Conservation (phyloP, 2,329 filamentous ascomycete species). For the Aureobasidium zeae region DNA sequence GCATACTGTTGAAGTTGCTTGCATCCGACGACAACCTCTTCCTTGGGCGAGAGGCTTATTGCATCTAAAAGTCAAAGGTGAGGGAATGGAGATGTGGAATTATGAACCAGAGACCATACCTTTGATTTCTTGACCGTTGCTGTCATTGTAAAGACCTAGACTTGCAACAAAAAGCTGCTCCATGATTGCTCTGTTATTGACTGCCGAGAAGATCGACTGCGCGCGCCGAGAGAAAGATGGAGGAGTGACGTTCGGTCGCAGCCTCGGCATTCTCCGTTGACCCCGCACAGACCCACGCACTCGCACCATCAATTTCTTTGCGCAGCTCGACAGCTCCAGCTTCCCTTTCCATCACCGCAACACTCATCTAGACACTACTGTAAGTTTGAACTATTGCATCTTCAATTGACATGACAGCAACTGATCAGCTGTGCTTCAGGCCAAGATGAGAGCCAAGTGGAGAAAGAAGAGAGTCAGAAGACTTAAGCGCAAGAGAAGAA, state of each 20-base stretch:
- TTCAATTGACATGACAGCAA: slow-evolving; percentile 17
- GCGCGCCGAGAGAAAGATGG: no score
- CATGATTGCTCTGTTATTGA: no score
- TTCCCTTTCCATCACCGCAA: slow-evolving; percentile 29
- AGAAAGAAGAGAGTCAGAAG: slow-evolving; percentile 99
- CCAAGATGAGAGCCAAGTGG: slow-evolving; percentile 90
- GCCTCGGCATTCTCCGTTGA: neutral
- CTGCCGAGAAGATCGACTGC: no score
- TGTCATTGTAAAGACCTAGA: neutral
- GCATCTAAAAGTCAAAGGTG: neutral
- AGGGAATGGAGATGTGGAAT: neutral
- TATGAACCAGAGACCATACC: neutral
- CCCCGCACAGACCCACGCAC: slow-evolving; percentile 19
- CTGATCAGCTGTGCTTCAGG: slow-evolving; percentile 20
- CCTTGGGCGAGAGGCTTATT: slow-evolving; percentile 11
- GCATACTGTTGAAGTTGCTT: slow-evolving; percentile 19
- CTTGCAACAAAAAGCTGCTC: neutral
- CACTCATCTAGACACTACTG: slow-evolving; percentile 37
- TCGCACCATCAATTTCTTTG: neutral
- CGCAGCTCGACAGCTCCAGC: slow-evolving; percentile 17
- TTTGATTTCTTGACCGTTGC: neutral
- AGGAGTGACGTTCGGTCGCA: no score
- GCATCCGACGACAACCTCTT: slow-evolving; percentile 24
- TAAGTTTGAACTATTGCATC: slow-evolving; percentile 25
- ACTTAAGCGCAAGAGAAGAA: slow-evolving; percentile 99